phyloP scores from a whole-genome alignment of 2,329 filamentous ascomycete species.

The Pezicula radicicola region DNA sequence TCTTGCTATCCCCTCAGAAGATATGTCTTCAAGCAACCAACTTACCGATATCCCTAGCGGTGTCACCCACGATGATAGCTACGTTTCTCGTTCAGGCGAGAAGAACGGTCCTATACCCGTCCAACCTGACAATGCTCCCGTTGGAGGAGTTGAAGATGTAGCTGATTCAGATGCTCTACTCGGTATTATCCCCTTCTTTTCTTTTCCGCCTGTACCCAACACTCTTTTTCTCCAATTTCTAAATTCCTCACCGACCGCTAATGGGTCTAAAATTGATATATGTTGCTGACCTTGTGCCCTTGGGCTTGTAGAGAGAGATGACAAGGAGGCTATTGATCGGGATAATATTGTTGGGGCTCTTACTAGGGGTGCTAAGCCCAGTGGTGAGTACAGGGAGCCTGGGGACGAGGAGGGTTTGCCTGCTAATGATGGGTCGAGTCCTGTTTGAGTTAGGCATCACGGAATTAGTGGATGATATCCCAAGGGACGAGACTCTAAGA shows the following conservation, averaged over 20 bases:
- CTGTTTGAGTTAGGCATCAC: neutral
- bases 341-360: constrained; percentile 26
- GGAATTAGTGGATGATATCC: too few species aligned
- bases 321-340: constrained; percentile 30
- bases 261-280: neutral
- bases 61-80: constrained; percentile 24
- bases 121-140: constrained; percentile 26
- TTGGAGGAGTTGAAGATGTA: constrained; percentile 30
- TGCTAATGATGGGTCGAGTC: constrained; percentile 14
- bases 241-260: too few species aligned
- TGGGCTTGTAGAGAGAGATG: constrained; percentile 22
- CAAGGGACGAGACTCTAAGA: too few species aligned
- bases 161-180: constrained; percentile 34
- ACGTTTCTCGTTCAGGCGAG: constrained; percentile 32
- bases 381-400: constrained; percentile 24
- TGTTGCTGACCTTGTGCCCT: too few species aligned
- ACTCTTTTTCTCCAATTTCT: too few species aligned
- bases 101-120: constrained; percentile 27
- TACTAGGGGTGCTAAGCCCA: constrained; percentile 24
- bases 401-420: constrained; percentile 24
- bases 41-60: constrained; percentile 12
- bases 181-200: constrained; percentile 18
- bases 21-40: too few species aligned
- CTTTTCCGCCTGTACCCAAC: too few species aligned
- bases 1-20: too few species aligned